A percentile compares a stretch with the other conserved stretches of the same genome.
Evolutionary conservation across 2,329 filamentous ascomycete genomes (phyloP).

Genomic region (Zopfia rhizophila): DNA sequence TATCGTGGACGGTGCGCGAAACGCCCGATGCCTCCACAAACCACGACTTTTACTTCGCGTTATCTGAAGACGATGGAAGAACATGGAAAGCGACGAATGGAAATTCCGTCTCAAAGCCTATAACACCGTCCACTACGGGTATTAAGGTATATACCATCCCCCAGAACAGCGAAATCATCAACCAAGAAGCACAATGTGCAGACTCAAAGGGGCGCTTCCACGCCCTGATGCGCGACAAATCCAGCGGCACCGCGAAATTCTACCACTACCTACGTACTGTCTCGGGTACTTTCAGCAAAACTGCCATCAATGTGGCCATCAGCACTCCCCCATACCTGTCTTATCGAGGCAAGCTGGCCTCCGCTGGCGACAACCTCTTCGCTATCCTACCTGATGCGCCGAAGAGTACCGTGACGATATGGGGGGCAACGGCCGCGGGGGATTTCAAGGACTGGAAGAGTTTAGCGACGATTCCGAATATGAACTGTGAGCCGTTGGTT

Average conservation of each 20-base stretch:
- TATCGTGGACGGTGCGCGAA: slow-evolving; percentile 63
- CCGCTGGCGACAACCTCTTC: slow-evolving; percentile 38
- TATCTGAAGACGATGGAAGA: slow-evolving; percentile 57
- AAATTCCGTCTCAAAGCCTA: slow-evolving; percentile 52
- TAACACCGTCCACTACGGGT: slow-evolving; percentile 54
- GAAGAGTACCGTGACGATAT: slow-evolving; percentile 39
- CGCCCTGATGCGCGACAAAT: slow-evolving; percentile 60
- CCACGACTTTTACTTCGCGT: slow-evolving; percentile 62
- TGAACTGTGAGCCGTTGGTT: slow-evolving; percentile 43
- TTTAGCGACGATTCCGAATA: slow-evolving; percentile 41
- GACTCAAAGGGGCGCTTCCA: slow-evolving; percentile 60
- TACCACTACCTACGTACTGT: slow-evolving; percentile 46
- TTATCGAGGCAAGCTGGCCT: slow-evolving; percentile 45
- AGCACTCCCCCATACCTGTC: slow-evolving; percentile 44
- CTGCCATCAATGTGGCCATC: slow-evolving; percentile 38
- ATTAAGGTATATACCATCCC: slow-evolving; percentile 59
- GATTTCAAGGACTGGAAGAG: slow-evolving; percentile 44
- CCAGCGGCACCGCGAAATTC: slow-evolving; percentile 37
- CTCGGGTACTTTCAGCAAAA: slow-evolving; percentile 43
- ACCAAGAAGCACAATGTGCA: slow-evolving; percentile 62
- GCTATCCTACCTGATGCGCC: slow-evolving; percentile 45
- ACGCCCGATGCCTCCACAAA: slow-evolving; percentile 62
- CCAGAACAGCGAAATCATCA: slow-evolving; percentile 59
- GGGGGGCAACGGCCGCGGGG: slow-evolving; percentile 39
- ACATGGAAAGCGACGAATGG: slow-evolving; percentile 57